Evolutionary conservation across 768 basidiomycete species (phyloP).

Genomic region (Mycena floridula): DNA sequence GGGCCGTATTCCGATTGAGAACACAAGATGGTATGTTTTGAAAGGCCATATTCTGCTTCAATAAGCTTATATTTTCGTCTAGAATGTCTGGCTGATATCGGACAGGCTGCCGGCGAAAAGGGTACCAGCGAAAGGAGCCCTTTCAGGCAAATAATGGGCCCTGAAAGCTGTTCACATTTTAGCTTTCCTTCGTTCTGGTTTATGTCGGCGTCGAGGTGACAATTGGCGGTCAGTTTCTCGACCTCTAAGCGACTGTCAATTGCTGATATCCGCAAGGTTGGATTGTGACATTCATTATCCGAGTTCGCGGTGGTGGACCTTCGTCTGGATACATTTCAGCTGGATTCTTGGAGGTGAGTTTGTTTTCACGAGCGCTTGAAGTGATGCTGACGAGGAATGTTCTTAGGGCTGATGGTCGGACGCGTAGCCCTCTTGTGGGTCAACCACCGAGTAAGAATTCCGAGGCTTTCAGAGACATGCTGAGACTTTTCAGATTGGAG

Average conservation of each 20-base stretch:
- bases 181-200: constrained; percentile 29
- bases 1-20: constrained; percentile 60
- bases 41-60: not conserved
- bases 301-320: constrained; percentile 37
- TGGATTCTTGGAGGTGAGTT: constrained; percentile 11
- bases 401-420: constrained; percentile 57
- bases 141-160: constrained; percentile 27
- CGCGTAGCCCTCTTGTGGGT: constrained; percentile 50
- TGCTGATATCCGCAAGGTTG: constrained; percentile 36
- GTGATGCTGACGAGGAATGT: constrained; percentile 15
- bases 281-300: constrained; percentile 58
- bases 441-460: constrained; percentile 36
- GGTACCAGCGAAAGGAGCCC: constrained; percentile 1
- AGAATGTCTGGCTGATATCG: constrained; percentile 3
- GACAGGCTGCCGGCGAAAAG: constrained; percentile 2
- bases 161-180: constrained; percentile 29
- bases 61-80: not conserved
- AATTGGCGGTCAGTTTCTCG: constrained; percentile 11
- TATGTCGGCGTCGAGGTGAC: constrained; percentile 39
- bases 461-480: not conserved
- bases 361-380: not conserved
- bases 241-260: not conserved
- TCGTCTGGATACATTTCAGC: constrained; percentile 52
- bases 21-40: constrained; percentile 53
- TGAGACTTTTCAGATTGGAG: constrained; percentile 36